Evolutionary conservation across 306 rosid genomes (phyloP), one percentile per base, ranked within the genome.

Genomic region (Canavalia ensiformis): DNA sequence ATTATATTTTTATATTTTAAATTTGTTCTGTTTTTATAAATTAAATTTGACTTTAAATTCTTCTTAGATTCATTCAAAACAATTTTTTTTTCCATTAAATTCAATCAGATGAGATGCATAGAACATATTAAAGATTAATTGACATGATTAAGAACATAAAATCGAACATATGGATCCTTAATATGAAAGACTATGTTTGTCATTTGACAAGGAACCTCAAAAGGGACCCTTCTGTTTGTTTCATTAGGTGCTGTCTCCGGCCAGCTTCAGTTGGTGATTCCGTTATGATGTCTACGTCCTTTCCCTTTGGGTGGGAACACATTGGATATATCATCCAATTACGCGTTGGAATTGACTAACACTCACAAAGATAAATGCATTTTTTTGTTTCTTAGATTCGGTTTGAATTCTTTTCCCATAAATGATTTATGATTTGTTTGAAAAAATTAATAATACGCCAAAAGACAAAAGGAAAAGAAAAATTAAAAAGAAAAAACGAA

Each of bases 201-300:
- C 82, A 83, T 33, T 52, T 18, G 13, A 5, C 25, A 18, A 0
- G 0, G 35, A 64, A 59, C 4, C 47, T 45, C 55, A 8, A 47
- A 6, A 4, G 45, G 39, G 6, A 18, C 25, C 39, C 25, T 8
- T 6, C 1, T 39, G 34, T 34, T 52, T 47, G 77, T 58, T 57
- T 7, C 11, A 72, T 77, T 77, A 45, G 83, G 71, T 83, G 78
- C 62, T 49, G 83, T 77, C 55, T 42, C 34, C 6, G 68, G 68
- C 79, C 86, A 58, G 75, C 82, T 33, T 52, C 66, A 8, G 63
- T 70, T 83, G 83, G 83, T 54, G 56, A 56, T 64, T 64, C 75
- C 25, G 63, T 35, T 72, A 58, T 68, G 25, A 7, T 37, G 46
- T 68, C 18, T 9, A 6, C 13, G 42, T 60, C 5, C 34, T 1